phyloP scores from a whole-genome alignment of 352 stramenopile genomes.

The Phytophthora fragariaefolia region DNA sequence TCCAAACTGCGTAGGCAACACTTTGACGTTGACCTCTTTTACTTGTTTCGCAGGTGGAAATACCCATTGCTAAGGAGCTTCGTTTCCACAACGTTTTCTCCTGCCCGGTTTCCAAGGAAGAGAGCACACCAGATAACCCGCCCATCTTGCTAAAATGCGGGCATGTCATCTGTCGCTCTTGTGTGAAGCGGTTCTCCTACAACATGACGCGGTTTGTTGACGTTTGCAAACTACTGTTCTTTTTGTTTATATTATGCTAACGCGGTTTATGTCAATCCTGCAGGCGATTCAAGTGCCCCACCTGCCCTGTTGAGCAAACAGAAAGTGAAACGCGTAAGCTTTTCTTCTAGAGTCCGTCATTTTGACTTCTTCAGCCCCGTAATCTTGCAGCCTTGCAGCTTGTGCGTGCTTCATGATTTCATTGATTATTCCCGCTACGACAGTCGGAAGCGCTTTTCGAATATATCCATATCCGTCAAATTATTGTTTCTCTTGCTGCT shows the following conservation, averaged over 20 bases:
- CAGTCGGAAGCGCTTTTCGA: conserved; percentile 46
- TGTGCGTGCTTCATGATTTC: conserved; percentile 17
- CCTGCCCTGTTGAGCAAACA: conserved; percentile 84
- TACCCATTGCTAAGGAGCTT: conserved; percentile 80
- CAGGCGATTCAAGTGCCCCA: conserved; percentile 90
- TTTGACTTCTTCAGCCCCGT: conserved; percentile 20
- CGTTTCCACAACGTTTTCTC: conserved; percentile 90
- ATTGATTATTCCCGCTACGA: conserved; percentile 21
- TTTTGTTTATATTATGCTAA: too few species aligned
- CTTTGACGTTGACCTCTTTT: conserved; percentile 5
- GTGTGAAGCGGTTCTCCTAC: conserved; percentile 82
- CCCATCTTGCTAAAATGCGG: conserved; percentile 89
- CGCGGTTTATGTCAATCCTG: too few species aligned
- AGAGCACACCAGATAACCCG: conserved; percentile 83
- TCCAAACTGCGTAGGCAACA: neutral
- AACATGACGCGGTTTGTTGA: conserved; percentile 74
- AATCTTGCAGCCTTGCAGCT: conserved; percentile 26
- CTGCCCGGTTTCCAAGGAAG: conserved; percentile 88
- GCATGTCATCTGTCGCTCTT: conserved; percentile 85
- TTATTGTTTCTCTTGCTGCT: conserved; percentile 22
- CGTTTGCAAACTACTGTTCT: neutral
- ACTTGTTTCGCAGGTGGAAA: conserved; percentile 55
- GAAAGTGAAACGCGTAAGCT: conserved; percentile 77
- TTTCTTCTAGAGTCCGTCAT: conserved; percentile 56
- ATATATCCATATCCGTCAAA: conserved; percentile 48